Evolutionary conservation across 768 basidiomycete genomes (phyloP), one percentile per base, ranked within the genome.

Genomic region (Mycena metata): DNA sequence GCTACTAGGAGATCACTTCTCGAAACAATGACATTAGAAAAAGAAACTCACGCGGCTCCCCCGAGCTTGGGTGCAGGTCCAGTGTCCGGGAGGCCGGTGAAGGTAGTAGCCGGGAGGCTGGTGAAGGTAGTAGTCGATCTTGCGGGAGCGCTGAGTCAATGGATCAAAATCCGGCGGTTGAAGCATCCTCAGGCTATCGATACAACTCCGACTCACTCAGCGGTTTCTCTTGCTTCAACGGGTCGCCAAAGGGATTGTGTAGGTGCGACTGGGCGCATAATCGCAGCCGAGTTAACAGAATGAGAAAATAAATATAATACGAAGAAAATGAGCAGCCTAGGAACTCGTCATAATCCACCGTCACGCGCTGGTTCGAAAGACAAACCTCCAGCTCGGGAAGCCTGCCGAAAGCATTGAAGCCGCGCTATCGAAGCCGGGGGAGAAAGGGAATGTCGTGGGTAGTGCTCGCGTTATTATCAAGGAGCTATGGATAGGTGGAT

Each of bases 381-480:
- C 54, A 16, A 41, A 56, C 54, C 35, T 39, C 15, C 11, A 42
- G 54, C 54, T 42, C 10, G 16, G 17, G 12, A 30, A 23, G 9
- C 49, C 49, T 26, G 11, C 1, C 5, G 26, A n/a, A 11, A 15
- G 23, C 49, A 50, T 30, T 17, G 7, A 3, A 19, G 10, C 35
- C 33, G 52, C 52, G 19, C 56, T 57, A 15, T 57, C 56, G n/a
- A 57, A 57, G 56, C 39, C 46, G 45, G 58, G 39, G 45, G 41
- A 30, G 30, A 30, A 30, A 30, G 30, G 30, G 30, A 30, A 6
- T 6, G n/a, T 30, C 30, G 30, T 30, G 30, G 30, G 30, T 3
- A 30, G 30, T 30, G 30, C 30, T 30, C 3, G 30, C 30, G 30
- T 30, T 6, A 30, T 30, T 30, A 30, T 30, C 6, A 30, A 30